A percentile compares a stretch with the other conserved stretches of the same genome.
Conservation (phyloP, 345 rosid genomes). For the Salix viminalis region DNA sequence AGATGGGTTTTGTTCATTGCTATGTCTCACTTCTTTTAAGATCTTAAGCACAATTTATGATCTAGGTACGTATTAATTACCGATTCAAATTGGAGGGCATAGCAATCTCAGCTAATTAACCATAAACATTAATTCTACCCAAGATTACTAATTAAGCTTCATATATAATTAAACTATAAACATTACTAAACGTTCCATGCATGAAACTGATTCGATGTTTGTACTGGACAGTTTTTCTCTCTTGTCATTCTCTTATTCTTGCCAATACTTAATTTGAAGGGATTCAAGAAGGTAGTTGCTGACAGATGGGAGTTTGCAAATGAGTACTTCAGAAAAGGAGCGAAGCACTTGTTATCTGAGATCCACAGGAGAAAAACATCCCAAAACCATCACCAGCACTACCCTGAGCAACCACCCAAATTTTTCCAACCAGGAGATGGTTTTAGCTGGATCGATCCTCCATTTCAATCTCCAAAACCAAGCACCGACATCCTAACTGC, state of each 20-base stretch:
- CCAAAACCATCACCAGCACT: conserved; percentile 27
- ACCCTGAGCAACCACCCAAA: conserved; percentile 12
- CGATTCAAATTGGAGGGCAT: neutral
- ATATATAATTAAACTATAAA: neutral
- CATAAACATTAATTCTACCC: neutral
- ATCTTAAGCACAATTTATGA: neutral
- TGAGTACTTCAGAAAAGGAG: conserved; percentile 52
- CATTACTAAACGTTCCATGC: neutral
- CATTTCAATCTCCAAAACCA: conserved; percentile 14
- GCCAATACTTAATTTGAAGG: conserved; percentile 28
- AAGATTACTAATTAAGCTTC: neutral
- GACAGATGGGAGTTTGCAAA: conserved; percentile 74
- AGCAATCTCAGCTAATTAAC: neutral
- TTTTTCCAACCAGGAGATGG: conserved; percentile 17
- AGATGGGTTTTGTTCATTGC: neutral
- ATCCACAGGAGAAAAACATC: conserved; percentile 54
- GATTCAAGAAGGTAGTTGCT: conserved; percentile 54
- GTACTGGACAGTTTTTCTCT: neutral
- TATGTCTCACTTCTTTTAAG: neutral
- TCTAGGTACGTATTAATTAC: too few relatives aligned
- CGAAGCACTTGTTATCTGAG: conserved; percentile 46
- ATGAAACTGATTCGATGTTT: neutral
- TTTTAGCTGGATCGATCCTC: conserved; percentile 19
- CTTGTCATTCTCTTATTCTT: neutral
- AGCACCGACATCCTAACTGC: conserved; percentile 26